Evolutionary conservation across 176 grass and related monocot genomes (phyloP).

Genomic region (Aegilops bicornis): DNA sequence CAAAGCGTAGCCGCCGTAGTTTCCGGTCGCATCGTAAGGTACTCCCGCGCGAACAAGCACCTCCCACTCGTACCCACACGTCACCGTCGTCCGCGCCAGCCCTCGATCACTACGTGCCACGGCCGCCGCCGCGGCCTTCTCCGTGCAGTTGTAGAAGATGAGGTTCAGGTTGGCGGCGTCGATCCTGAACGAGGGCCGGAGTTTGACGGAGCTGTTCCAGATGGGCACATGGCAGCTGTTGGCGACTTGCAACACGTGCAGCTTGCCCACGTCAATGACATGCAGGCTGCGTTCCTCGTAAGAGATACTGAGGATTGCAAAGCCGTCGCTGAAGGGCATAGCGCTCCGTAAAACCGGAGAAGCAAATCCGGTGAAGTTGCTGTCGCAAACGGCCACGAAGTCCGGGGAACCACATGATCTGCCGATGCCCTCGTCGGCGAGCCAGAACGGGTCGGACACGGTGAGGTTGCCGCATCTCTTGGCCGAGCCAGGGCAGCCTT

Average conservation of each 20-base stretch:
- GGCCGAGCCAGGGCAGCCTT: background rate
- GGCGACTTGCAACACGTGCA: rapidly evolving
- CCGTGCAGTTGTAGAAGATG: background rate
- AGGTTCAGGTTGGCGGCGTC: background rate
- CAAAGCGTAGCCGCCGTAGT: background rate
- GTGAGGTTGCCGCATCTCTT: background rate
- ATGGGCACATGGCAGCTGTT: background rate
- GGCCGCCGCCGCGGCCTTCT: background rate
- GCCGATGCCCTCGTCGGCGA: background rate
- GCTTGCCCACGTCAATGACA: background rate
- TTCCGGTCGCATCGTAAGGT: background rate
- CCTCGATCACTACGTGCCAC: too few species aligned
- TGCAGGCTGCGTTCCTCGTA: background rate
- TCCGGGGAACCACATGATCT: background rate
- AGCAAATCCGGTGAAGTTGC: too few species aligned
- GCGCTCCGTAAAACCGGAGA: background rate
- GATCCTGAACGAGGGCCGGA: background rate
- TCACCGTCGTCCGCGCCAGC: too few species aligned
- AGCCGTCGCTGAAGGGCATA: background rate
- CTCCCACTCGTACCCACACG: too few species aligned
- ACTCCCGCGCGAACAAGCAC: background rate
- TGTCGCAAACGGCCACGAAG: background rate
- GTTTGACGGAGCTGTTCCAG: background rate
- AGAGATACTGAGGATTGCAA: background rate
- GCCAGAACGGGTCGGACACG: slow-evolving; percentile 1